phyloP scores from a whole-genome alignment of 225 moss, liverwort and hornwort genomes.

The Sphagnum contortum region DNA sequence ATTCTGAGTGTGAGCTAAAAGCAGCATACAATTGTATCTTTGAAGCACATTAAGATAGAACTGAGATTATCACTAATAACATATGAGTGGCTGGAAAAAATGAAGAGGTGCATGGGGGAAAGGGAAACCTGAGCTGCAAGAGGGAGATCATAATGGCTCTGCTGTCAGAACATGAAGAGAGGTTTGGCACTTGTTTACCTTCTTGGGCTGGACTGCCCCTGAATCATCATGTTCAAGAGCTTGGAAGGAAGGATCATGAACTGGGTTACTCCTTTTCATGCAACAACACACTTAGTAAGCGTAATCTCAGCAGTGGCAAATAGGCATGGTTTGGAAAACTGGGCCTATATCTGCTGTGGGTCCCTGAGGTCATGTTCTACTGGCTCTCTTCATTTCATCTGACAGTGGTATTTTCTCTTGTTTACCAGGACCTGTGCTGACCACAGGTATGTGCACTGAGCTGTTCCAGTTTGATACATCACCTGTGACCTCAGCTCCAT shows the following conservation, averaged over 20 bases:
- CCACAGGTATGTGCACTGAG: conserved; percentile 46
- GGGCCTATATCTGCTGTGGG: no score
- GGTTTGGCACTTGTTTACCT: conserved; percentile 16
- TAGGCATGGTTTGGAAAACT: no score
- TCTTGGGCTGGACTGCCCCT: conserved; percentile 15
- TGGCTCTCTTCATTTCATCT: no score
- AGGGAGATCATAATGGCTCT: conserved; percentile 16
- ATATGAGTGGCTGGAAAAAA: conserved; percentile 14
- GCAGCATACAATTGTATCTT: no score
- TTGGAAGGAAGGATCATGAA: conserved; percentile 18
- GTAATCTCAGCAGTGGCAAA: conserved; percentile 15
- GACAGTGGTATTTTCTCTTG: background rate
- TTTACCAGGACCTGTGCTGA: conserved; percentile 18
- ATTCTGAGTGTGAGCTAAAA: no score
- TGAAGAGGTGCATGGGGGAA: conserved; percentile 30
- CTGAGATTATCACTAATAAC: conserved; percentile 12
- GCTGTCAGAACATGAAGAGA: conserved; percentile 17
- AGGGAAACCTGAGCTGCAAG: conserved; percentile 24
- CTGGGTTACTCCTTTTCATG: conserved; percentile 19
- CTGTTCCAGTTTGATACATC: conserved; percentile 53
- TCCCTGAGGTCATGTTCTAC: no score
- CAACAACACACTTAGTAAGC: conserved; percentile 15
- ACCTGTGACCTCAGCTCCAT: conserved; percentile 8
- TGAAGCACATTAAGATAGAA: no score
- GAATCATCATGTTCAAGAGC: conserved; percentile 1